Conservation (phyloP, 2,329 filamentous ascomycete genomes). For the Cytospora paraplurivora region DNA sequence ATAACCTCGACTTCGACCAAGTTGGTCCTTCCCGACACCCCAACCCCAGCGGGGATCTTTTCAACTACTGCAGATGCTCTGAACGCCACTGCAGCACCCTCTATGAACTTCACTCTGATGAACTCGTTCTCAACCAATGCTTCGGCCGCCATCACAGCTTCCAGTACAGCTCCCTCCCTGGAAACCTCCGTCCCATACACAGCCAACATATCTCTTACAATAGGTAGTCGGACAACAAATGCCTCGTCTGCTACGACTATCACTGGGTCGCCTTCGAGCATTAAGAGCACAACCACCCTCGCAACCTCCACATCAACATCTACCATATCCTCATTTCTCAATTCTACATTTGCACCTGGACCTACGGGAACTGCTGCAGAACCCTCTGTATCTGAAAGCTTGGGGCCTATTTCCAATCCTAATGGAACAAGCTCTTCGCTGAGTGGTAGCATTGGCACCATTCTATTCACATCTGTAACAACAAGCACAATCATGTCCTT, state of each 20-base stretch:
- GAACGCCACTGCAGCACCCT: neutral
- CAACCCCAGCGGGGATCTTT: neutral
- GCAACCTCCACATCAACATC: neutral
- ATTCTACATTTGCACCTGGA: neutral
- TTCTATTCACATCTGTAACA: neutral
- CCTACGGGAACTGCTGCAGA: neutral
- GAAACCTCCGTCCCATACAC: neutral
- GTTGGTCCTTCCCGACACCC: neutral
- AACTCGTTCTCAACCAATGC: slow-evolving; percentile 10
- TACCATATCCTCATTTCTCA: slow-evolving; percentile 8
- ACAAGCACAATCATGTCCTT: slow-evolving; percentile 6
- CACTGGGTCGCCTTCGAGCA: neutral
- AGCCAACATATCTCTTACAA: neutral
- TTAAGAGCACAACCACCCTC: neutral
- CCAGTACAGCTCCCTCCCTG: neutral
- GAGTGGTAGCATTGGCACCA: neutral
- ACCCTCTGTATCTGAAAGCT: neutral
- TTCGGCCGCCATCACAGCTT: neutral
- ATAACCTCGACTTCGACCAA: slow-evolving; percentile 7
- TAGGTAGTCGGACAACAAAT: neutral
- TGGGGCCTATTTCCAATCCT: neutral
- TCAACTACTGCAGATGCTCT: slow-evolving; percentile 3
- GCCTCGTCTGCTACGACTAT: neutral
- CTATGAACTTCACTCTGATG: slow-evolving; percentile 5
- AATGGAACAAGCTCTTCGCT: neutral